Base-by-base conservation (phyloP, 179 eudicot genomes). In the Silene coronaria region DNA sequence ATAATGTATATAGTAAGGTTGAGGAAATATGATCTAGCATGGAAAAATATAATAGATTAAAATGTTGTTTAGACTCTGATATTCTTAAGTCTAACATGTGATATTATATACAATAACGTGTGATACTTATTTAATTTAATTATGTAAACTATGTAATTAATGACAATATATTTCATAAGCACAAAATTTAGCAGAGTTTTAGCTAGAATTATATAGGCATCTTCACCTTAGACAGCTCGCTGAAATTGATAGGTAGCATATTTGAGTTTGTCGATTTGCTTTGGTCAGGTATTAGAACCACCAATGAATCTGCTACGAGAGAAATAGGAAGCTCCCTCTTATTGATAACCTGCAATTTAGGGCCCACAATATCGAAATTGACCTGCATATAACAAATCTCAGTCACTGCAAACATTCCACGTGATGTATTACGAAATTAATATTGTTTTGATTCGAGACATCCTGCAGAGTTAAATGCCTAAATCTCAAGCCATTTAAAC, bases 341-440 rank as follows among this genome's bases (percentile, higher is more conserved):
- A 61, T 89, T 92, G 66, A 87, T 81, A 77, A 95, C 96, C 82
- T 91, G 97, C 75, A 95, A 69, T 84, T 95, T 97, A 45, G 97
- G 86, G 17, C 99, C 99, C 64, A 89, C 91, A n/a, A 96, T 92
- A 76, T 95, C 99, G 16, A 95, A 83, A 97, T 92, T 95, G 46
- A 95, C 97, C 99, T 95, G 87, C 67, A 16, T 36, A 42, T 26
- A 24, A 76, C 48, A 23, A 22, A 58, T 36, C 48, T 36, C 11
- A 36, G 45, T 36, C 45, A 36, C 45, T 36, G 28, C 14, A 69
- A 61, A 9, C 46, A 46, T 23, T 36, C 45, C 11, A 36, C 45
- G 9, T 36, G 45, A 36, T 36, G 45, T 36, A 36, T 36, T 36
- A 36, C 10, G 45, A 36, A 17, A n/a, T 42, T 4, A 19, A 58